Evolutionary conservation across 169 alveolate species (phyloP).

Genomic region (Pseudocohnilembus persalinus): DNA sequence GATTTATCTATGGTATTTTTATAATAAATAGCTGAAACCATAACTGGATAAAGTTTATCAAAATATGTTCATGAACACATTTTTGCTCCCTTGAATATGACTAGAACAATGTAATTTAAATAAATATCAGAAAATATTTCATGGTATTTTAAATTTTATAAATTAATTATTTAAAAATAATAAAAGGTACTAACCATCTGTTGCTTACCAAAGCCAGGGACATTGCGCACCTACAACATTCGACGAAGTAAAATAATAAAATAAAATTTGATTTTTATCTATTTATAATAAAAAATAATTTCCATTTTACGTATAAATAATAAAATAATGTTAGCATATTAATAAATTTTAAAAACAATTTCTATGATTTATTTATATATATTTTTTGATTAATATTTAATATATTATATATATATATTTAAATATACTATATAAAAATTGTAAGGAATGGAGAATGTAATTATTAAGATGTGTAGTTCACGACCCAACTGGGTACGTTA

Average conservation of each 20-base stretch:
- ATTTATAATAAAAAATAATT: no score
- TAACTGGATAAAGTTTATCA: slow-evolving; percentile 5
- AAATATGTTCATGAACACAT: background rate
- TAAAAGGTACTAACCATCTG: background rate
- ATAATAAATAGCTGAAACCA: slow-evolving; percentile 34
- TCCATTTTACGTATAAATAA: no score
- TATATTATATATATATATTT: no score
- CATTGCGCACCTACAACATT: background rate
- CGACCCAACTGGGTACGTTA: slow-evolving; percentile 43
- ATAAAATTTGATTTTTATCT: no score
- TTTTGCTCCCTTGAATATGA: background rate
- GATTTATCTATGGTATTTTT: slow-evolving; percentile 45
- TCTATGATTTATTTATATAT: no score
- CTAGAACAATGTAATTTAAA: background rate
- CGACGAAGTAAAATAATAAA: background rate
- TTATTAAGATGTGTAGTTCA: slow-evolving; percentile 42
- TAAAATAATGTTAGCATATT: no score
- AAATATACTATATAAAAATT: no score
- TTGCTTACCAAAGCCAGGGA: background rate
- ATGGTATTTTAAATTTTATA: no score
- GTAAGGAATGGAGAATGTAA: background rate
- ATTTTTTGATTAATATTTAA: no score
- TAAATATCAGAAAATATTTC: no score
- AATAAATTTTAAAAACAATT: no score
- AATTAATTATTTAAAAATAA: no score